Conservation (phyloP, 805 yeast species). For the Wickerhamomyces canadensis region DNA sequence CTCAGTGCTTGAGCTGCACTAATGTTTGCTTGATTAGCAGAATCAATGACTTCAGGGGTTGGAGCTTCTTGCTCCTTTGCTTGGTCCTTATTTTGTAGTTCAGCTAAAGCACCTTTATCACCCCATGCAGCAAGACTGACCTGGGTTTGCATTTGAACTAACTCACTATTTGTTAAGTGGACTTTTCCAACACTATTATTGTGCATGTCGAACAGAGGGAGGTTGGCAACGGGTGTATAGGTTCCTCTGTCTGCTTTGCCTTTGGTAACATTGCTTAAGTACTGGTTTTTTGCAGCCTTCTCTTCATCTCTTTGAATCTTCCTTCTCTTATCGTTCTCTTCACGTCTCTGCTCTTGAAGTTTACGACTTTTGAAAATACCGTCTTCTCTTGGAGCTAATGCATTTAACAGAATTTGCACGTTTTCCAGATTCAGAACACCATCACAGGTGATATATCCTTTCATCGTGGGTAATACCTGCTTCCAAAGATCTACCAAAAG, state of each 20-base stretch:
- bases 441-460: constrained; percentile 83
- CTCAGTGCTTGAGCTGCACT: constrained; percentile 42
- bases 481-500: constrained; percentile 81
- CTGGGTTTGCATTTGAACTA: constrained; percentile 56
- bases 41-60: constrained; percentile 18
- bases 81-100: constrained; percentile 1
- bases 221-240: constrained; percentile 55
- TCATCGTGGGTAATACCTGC: constrained; percentile 54
- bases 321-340: constrained; percentile 58
- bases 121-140: constrained; percentile 69
- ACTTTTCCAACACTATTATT: constrained; percentile 70
- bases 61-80: constrained; percentile 5
- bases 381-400: constrained; percentile 69
- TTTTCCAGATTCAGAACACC: constrained; percentile 73
- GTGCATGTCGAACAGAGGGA: constrained; percentile 72
- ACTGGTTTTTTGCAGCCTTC: constrained; percentile 36
- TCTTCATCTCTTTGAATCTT: constrained; percentile 43
- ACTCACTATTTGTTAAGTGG: constrained; percentile 62
- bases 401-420: constrained; percentile 64
- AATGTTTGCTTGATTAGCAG: constrained; percentile 33
- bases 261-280: constrained; percentile 50
- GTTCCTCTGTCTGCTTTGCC: constrained; percentile 73
- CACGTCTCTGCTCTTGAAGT: constrained; percentile 63
- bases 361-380: constrained; percentile 68
- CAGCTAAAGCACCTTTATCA: constrained; percentile 27